Conservation (phyloP, 441 rosid genomes). For the Flueggea neowawraea region DNA sequence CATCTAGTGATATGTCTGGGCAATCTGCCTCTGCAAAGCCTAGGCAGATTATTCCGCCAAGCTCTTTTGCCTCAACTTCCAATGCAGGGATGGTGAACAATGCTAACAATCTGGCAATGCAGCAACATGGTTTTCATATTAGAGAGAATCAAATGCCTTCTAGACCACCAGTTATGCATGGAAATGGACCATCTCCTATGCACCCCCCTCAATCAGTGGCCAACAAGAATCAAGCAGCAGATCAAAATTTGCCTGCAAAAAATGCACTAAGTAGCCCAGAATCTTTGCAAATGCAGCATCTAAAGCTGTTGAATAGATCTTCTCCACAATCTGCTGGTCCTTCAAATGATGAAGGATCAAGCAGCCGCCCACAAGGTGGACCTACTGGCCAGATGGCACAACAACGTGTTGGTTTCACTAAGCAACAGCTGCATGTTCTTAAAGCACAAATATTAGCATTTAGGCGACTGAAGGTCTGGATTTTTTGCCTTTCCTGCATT, state of each 20-base stretch:
- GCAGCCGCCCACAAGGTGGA: slow-evolving; percentile 48
- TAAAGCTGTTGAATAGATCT: slow-evolving; percentile 64
- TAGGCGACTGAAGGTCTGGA: slow-evolving; percentile 85
- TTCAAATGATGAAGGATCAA: slow-evolving; percentile 47
- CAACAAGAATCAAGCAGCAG: slow-evolving; percentile 44
- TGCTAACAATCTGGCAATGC: slow-evolving; percentile 44
- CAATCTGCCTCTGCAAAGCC: slow-evolving; percentile 80
- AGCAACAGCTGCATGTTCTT: slow-evolving; percentile 96
- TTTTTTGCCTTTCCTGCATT: slow-evolving; percentile 15
- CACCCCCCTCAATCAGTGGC: slow-evolving; percentile 65
- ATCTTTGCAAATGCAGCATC: slow-evolving; percentile 57
- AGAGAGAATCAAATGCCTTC: slow-evolving; percentile 71
- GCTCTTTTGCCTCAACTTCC: slow-evolving; percentile 54
- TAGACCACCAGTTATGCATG: slow-evolving; percentile 48
- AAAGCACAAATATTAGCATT: slow-evolving; percentile 99
- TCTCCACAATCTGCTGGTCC: slow-evolving; percentile 53
- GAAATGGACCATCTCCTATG: slow-evolving; percentile 77
- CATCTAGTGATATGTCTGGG: slow-evolving; percentile 78
- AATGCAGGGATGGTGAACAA: slow-evolving; percentile 47
- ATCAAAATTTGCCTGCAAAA: slow-evolving; percentile 58
- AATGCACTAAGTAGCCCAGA: slow-evolving; percentile 45
- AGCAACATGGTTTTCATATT: slow-evolving; percentile 58
- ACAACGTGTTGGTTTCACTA: slow-evolving; percentile 76
- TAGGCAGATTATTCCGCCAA: slow-evolving; percentile 45
- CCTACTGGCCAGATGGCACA: slow-evolving; percentile 50